Base-by-base conservation (phyloP, 441 rosid genomes). In the Arabidopsis lyrata region DNA sequence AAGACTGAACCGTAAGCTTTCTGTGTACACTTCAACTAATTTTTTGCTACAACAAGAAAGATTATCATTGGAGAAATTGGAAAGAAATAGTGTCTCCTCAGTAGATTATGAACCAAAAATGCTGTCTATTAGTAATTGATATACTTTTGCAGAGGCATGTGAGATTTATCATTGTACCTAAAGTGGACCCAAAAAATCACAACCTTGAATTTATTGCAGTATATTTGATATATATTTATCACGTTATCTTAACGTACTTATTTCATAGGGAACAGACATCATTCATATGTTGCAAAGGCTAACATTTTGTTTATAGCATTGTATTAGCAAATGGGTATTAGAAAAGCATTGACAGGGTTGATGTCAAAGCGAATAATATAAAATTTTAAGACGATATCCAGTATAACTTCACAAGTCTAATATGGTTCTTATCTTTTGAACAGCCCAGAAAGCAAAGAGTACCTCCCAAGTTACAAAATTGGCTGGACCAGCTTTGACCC, bases 1-100 rank as follows among this genome's bases (percentile, higher is more conserved):
- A 1, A 82, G 95, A 63, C 75, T 87, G 34, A 88, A 88, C 77
- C 24, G 97, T 92, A 72, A 82, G 93, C 68, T 72, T 68, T 68
- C 36, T 63, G 2, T 59, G 20, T 36, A 8, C 34, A 59, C 14
- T n/a, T 50, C 14, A 15, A 4, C 22, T 15, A 35, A 29, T 52
- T 8, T 36, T 31, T 49, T 50, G 59, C 35, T 20, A 49, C 35
- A 49, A 36, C 10, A 27, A 41, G 4, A 63, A 48, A 4, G 12
- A 34, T 20, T 22, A 24, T 24, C 14, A 45, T 8, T 61, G 5
- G 18, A 18, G 56, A 16, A 24, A 36, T 16, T 42, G 31, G 27
- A 38, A 18, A 35, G 31, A 16, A 11, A 9, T 14, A 13, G 18
- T 41, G 38, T 36, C 31, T 44, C 20, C 65, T 48, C 22, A 55